Base-by-base conservation (phyloP, 495 filamentous ascomycete species). In the Bathelium albidoporum region DNA sequence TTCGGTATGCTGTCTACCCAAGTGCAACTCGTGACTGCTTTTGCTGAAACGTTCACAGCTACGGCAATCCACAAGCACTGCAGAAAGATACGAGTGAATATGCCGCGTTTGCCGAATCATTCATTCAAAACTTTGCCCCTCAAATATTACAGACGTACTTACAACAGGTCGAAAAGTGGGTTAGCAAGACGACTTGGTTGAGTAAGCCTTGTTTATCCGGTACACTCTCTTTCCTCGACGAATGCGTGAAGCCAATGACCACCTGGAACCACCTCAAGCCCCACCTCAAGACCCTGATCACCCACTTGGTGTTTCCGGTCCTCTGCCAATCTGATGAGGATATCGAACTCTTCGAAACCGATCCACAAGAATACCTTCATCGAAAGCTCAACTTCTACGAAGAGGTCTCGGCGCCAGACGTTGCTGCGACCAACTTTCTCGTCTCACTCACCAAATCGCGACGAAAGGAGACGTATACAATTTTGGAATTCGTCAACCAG, bases 311-410 rank as follows among this genome's bases (percentile, higher is more conserved):
- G 58, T 98, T 98, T 77, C 95, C 94, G 0, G 87, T 97, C 24
- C 79, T 98, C 43, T 98, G 94, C 75, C 89, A 96, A 66, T 87
- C 89, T 22, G 86, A 91, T 61, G 93, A 97, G 59, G 94, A 98
- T 62, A 81, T 97, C 41, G 93, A 97, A 72, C 83, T 95, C 58
- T 98, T 98, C 72, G 86, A 95, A 70, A 83, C 87, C 4, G 93
- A 98, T 66, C 94, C 94, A 0, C 88, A 92, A 49, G 94, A 98
- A 71, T 98, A 97, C 71, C 83, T 98, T 20, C 94, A 97, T 76
- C 86, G 93, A 55, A 97, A 97, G 74, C 77, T 98, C 58, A 97
- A 97, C 75, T 97, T 89, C 74, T 98, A 95, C 72, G 94, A 98
- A 77, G 94, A 98, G 70, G 90, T 95, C 16, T 93, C 95, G 0